phyloP scores from a whole-genome alignment of 768 basidiomycete genomes.

The Lactarius quietus region DNA sequence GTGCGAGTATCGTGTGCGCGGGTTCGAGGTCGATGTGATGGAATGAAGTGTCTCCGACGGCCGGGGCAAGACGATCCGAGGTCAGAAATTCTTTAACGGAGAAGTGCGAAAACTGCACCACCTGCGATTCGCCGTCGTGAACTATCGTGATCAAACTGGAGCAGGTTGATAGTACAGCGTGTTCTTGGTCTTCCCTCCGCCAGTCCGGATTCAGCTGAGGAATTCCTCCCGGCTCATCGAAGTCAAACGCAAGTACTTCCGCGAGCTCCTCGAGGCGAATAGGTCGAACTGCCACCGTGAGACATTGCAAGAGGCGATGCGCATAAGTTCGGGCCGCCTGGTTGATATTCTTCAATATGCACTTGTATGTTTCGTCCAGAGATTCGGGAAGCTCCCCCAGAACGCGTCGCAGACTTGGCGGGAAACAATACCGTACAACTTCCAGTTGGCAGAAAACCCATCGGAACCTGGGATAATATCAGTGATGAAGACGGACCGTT shows the following conservation, averaged over 20 bases:
- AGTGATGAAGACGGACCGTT: too few species aligned
- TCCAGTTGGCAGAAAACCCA: background rate
- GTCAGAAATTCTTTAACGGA: background rate
- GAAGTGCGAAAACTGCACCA: constrained; percentile 5
- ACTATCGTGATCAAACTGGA: background rate
- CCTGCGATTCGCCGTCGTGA: background rate
- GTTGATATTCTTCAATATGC: background rate
- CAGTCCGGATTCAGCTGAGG: background rate
- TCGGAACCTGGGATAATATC: too few species aligned
- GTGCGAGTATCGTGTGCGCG: background rate
- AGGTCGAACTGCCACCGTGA: background rate
- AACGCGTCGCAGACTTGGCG: background rate
- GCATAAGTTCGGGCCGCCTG: background rate
- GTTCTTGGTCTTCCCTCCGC: background rate
- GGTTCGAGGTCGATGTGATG: background rate
- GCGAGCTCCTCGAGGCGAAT: background rate
- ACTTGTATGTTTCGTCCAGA: background rate
- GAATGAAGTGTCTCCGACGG: background rate
- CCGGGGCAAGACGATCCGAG: background rate
- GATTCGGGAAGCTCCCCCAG: background rate
- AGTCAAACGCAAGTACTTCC: background rate
- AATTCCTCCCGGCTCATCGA: background rate
- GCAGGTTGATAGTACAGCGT: background rate
- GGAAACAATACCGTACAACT: background rate
- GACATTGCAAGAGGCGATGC: background rate